A percentile compares a stretch with the other conserved stretches of the same genome.
phyloP scores from a whole-genome alignment of 257 asterid genomes.

The Plectranthus barbatus region DNA sequence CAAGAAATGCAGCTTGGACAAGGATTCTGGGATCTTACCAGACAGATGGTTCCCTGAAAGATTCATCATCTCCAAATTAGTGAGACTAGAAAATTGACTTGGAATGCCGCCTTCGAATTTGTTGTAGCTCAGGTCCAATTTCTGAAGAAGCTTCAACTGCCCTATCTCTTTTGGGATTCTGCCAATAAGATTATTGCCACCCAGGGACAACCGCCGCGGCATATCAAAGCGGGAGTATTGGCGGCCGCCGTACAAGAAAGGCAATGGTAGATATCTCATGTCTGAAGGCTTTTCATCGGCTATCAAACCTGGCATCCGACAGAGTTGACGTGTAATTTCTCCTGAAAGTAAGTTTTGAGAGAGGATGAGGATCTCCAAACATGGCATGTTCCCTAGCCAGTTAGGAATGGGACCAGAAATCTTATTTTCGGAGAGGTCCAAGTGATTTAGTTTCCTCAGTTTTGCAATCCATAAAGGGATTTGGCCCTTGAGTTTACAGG shows the following conservation, averaged over 20 bases:
- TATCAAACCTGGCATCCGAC: slow-evolving; percentile 21
- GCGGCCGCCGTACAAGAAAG: slow-evolving; percentile 23
- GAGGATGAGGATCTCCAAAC: slow-evolving; percentile 24
- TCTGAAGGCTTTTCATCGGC: slow-evolving; percentile 25
- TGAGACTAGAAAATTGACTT: slow-evolving; percentile 23
- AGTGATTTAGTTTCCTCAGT: slow-evolving; percentile 27
- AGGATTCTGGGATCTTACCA: too few species aligned
- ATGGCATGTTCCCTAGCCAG: slow-evolving; percentile 41
- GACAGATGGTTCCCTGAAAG: slow-evolving; percentile 28
- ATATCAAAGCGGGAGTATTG: slow-evolving; percentile 38
- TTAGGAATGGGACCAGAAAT: slow-evolving; percentile 34
- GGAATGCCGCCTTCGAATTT: slow-evolving; percentile 39
- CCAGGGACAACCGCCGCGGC: slow-evolving; percentile 30
- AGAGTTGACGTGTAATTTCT: slow-evolving; percentile 26
- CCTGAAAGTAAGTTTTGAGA: slow-evolving; percentile 31
- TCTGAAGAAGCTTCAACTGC: too few species aligned
- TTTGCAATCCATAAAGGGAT: slow-evolving; percentile 32
- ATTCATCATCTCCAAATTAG: slow-evolving; percentile 29
- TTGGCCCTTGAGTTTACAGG: slow-evolving; percentile 27
- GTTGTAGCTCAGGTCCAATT: slow-evolving; percentile 36
- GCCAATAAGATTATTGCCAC: too few species aligned
- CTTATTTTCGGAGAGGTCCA: slow-evolving; percentile 29
- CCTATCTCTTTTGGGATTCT: slow-evolving; percentile 31
- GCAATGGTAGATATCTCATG: slow-evolving; percentile 29
- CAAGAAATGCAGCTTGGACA: slow-evolving; percentile 37